Evolutionary conservation across 176 grass and related monocot genomes (phyloP), one percentile per base, ranked within the genome.

Genomic region (Triticum turgidum): DNA sequence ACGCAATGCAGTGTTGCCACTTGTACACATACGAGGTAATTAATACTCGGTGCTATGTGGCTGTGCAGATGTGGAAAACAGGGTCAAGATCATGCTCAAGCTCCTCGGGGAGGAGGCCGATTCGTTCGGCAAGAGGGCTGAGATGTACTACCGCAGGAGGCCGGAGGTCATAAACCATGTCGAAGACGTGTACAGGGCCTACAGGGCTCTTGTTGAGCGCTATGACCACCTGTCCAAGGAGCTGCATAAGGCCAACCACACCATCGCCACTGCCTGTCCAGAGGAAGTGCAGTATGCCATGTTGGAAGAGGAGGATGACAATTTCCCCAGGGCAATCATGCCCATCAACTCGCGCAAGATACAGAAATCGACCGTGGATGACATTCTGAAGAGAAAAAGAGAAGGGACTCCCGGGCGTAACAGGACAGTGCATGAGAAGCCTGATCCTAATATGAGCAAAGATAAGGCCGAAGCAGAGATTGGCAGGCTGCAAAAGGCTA

Each of bases 101-200:
- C 90, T 98, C 69, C 93, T 98, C 4, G 93, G 89, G 4, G 91
- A 95, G 76, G 94, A 95, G n/a, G 94, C 90, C n/a, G 91, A 91
- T 79, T 91, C 94, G 2, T 93, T 95, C 24, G 94, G 91, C 51
- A 91, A 95, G 69, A 88, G 91, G 32, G 91, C 89, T 4, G 89
- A 95, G 89, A 95, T 93, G 94, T 95, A 93, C 68, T 95, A 95
- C 73, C 75, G 67, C 27, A 91, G 54, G 21, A 86, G 88, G 32
- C 91, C 94, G 4, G 94, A 93, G 84, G 90, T 95, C 61, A 89
- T 98, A 68, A 92, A 37, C 84, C 89, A 91, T 21, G 93, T 95
- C 13, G 96, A 98, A 74, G 78, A 95, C 15, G 79, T 91, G 11
- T 94, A 98, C 87, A 88, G 90, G 27, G 89, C 93, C 33, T 98